Evolutionary conservation across 2,329 filamentous ascomycete genomes (phyloP).

Genomic region (Pseudocercospora vitis): DNA sequence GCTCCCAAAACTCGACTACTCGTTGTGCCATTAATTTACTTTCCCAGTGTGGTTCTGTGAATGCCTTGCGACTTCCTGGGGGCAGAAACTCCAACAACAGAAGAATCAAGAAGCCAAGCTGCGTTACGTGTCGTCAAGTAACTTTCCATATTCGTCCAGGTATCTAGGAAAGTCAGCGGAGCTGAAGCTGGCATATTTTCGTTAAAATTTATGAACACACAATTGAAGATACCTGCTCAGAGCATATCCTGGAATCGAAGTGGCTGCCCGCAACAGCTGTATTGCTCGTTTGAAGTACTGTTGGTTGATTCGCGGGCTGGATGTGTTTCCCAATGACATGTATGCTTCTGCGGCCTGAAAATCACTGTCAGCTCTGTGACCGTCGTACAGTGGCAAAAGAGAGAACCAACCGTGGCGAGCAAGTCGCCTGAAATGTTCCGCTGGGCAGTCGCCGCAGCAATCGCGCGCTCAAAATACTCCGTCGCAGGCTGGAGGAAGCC

Average conservation of each 20-base stretch:
- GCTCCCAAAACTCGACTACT: not conserved
- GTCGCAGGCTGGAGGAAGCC: slow-evolving; percentile 52
- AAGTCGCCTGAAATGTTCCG: slow-evolving; percentile 44
- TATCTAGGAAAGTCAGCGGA: slow-evolving; percentile 38
- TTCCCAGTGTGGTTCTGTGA: not conserved
- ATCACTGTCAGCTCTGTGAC: slow-evolving; percentile 3
- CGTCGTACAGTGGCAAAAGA: not conserved
- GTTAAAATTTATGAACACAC: slow-evolving; percentile 41
- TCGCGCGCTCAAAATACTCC: slow-evolving; percentile 53
- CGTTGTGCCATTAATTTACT: slow-evolving; percentile 5
- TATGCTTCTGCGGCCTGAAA: slow-evolving; percentile 52
- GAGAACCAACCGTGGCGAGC: slow-evolving; percentile 44
- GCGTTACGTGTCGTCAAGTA: slow-evolving; percentile 24
- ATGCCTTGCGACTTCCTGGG: not conserved
- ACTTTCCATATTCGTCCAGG: slow-evolving; percentile 47
- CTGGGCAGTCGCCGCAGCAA: slow-evolving; percentile 45
- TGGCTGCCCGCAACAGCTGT: slow-evolving; percentile 47
- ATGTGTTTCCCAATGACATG: slow-evolving; percentile 56
- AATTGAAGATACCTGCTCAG: slow-evolving; percentile 50
- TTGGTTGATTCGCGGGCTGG: slow-evolving; percentile 46
- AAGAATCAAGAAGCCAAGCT: not conserved
- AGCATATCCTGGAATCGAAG: slow-evolving; percentile 44
- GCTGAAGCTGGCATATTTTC: too few species aligned
- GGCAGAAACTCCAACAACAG: not conserved
- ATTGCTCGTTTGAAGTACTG: slow-evolving; percentile 50